Base-by-base conservation (phyloP, 345 rosid genomes). In the Rhizophora mangle region DNA sequence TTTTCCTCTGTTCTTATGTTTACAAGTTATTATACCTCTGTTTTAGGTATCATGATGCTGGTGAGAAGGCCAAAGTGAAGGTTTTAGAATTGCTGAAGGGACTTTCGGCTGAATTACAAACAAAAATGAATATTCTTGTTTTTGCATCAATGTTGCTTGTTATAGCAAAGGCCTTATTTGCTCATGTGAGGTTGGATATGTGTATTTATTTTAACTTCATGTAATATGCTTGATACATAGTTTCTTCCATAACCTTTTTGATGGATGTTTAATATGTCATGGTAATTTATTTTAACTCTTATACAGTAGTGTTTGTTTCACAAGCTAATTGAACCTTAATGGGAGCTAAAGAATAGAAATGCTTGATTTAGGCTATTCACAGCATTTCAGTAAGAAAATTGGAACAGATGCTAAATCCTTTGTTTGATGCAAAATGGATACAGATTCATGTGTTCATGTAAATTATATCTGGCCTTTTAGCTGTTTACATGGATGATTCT, bases 91-190 rank as follows among this genome's bases (percentile, higher is more conserved):
- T 95, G 83, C 82, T 92, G 78, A 79, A 96, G 67, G 96, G 81
- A 68, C 88, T 95, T 75, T 95, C 97, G 63, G 63, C 87, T 26
- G 96, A 89, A 77, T 63, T 95, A 63, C 99, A 92, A 78, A 78
- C 83, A 27, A 95, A 87, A 72, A 88, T 87, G 64, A 95, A 90
- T 70, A 78, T 88, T 74, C 96, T 92, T 7, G 89, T 89, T 63
- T 92, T 87, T 82, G 93, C 89, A 67, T 86, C 99, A 62, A 88
- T 82, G 93, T 84, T 89, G 82, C 97, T 95, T 71, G 93, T 95
- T 74, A 88, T 92, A 78, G 88, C 91, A 15, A 92, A 89, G 81
- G 96, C 97, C 20, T 79, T 95, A 72, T 92, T 89, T 78, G 79
- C 92, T 75, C 97, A 89, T 75, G 96, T 87, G 82, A 87, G 96